Base-by-base conservation (phyloP, 495 filamentous ascomycete species). In the Darksidea phi region DNA sequence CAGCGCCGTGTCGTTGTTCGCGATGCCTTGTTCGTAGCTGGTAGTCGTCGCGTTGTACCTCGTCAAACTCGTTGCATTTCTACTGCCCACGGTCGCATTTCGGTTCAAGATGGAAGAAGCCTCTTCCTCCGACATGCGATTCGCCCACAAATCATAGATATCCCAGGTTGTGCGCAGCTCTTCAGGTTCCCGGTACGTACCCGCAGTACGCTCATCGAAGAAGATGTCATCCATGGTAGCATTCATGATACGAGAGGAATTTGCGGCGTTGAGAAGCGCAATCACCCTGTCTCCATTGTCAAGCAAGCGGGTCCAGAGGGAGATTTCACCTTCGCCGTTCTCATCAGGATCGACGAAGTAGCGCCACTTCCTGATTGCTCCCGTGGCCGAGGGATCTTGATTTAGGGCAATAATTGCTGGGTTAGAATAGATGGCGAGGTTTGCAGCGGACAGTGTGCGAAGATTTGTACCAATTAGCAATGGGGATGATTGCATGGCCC, bases 121-220 rank as follows among this genome's bases (percentile, higher is more conserved):
- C 32, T 74, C 75, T 3, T 45, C 71, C 25, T 78, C 70, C 48
- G 57, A 68, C 80, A 84, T 82, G 6, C 82, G 72, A 38, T 77
- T 75, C 17, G 74, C 81, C 82, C 82, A 85, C 0, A 84, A 71
- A 64, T 85, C 81, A 56, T 79, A 77, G 0, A 84, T 71, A 59
- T 80, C 79, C 81, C 82, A 84, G 0, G 60, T 65, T 26, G 67
- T 46, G 58, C 70, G 58, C 12, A 73, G 67, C 24, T 77, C 66
- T 58, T 75, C 68, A 3, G 66, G 51, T 8, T 74, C 75, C 69
- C 74, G 28, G 28, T 64, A 64, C n/a, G 61, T 54, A 28, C 79
- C 79, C 1, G 64, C 65, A n/a, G 73, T 69, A 1, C 76, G 73
- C 23, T 68, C 65, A 41, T 78, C 77, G 66, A 79, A 59, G 67